Base-by-base conservation (phyloP, 768 basidiomycete genomes). In the Calocera viscosa region DNA sequence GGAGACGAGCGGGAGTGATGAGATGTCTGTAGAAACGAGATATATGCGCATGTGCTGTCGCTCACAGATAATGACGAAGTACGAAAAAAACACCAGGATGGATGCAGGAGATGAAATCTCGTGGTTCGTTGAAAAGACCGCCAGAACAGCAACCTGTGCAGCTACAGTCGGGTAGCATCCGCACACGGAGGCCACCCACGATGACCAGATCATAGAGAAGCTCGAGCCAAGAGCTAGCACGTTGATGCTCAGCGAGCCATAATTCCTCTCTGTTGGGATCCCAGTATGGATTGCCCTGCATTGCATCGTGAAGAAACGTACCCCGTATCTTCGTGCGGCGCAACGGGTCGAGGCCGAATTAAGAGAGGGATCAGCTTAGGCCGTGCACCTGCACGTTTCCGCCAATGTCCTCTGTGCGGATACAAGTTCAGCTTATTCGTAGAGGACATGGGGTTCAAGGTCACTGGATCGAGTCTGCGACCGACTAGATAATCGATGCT, bases 31-130 rank as follows among this genome's bases (percentile, higher is more conserved):
- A n/a, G n/a, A n/a, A n/a, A n/a, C n/a, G n/a, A n/a, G n/a, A n/a
- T n/a, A n/a, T n/a, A n/a, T n/a, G n/a, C n/a, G n/a, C n/a, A n/a
- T n/a, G n/a, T n/a, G n/a, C n/a, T n/a, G n/a, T n/a, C n/a, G n/a
- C n/a, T n/a, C n/a, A n/a, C 66, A 67, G 11, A 67, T 53, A 17
- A 67, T 17, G 3, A 53, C 53, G 49, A 67, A 30, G 53, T 49
- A 67, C 2, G 49, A 53, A 17, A 67, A 53, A 34, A 64, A 67
- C 11, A 19, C 19, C 26, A 32, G 26, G 53, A 60, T 32, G 2
- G 53, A 60, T 19, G 11, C 26, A 26, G 26, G 26, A 2, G 53
- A 28, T 11, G 26, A 5, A 5, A 60, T 26, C 53, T 60, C 53
- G 30, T 60, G 2, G 24, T 26, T 60, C 53, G 24, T 2, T 2